Evolutionary conservation across 192 early-diverging fungal species (phyloP), one percentile per base, ranked within the genome.

Genomic region (Linnemannia elongata): DNA sequence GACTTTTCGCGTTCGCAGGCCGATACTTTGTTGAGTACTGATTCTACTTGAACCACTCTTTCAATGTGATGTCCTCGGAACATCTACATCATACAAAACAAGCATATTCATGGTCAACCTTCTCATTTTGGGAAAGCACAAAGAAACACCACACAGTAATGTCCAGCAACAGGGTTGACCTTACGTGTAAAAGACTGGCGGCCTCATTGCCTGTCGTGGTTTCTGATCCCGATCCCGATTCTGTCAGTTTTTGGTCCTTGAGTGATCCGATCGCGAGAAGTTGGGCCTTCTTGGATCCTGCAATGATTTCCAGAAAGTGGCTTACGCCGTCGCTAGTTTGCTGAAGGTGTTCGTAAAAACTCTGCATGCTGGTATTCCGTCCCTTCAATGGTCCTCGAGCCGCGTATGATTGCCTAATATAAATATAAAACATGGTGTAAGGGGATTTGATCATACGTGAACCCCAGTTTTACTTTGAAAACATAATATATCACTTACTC

Each of bases 51-150:
- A 7, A 70, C 72, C 9, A 87, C 76, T 74, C 85, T 63, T 22
- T 87, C 85, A 1, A 41, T 2, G 42, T 87, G 85, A 38, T 87
- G 85, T 17, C 69, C 76, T 3, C 70, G 69, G 24, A 82, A 82
- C 27, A 72, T 36, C 81, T 81, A 49, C 68, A 22, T 15, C 12
- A 78, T 45, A 30, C 44, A 13, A 45, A 45, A 45, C 0, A 45
- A 45, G 13, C 10, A 45, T 15, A 12, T 12, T 45, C 44, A 15
- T 45, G 44, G 44, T 45, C 44, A 45, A 45, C 2, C 12, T 45
- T 45, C 44, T 10, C 44, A 45, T 45, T 12, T 13, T 45, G 44
- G 44, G 44, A 45, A 44, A 45, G 44, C 12, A 0, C 13, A 45
- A 15, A 12, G 44, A 3, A 45, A 15, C 44, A 45, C 10, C 3